Base-by-base conservation (phyloP, 1,284 basidiomycete genomes). In the Tremellales sp. region DNA sequence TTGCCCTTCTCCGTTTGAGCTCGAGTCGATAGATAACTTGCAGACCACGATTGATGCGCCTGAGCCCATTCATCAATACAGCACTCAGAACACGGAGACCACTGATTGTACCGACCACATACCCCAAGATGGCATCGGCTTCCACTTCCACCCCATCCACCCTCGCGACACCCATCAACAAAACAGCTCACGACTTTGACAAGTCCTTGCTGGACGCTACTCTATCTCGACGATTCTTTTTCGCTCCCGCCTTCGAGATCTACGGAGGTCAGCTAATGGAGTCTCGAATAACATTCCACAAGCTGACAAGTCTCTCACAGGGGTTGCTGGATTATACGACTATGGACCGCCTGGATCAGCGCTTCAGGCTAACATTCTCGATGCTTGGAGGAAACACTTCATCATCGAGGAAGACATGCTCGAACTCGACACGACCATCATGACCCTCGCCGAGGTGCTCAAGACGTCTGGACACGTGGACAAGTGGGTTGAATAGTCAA, bases 351-450 rank as follows among this genome's bases (percentile, higher is more conserved):
- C 93, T 4, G 94, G 95, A 55, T 94, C 93, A 1, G 82, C 92
- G 3, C 79, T 98, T 26, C 94, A 97, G 69, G 89, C 93, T 58
- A 98, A 98, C 79, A 91, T 99, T 74, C 85, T 97, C 66, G 78
- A 87, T 6, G 87, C 89, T 78, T 99, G 95, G 95, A 81, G 95
- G 51, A 88, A 87, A 70, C 95, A 98, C 76, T 98, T 97, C 71
- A 97, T 99, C 76, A 81, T 98, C 65, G 90, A 97, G 66, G 94
- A 99, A 70, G 84, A 91, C 76, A 99, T 98, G 95, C 84, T 95
- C 61, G 94, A 98, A 75, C 82, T 98, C 57, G 94, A 98, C 70
- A 97, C 93, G 24, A 97, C 95, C 33, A 86, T 95, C 74, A 94
- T 98, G 85, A 98, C 94, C 0, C 85, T 93, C 24, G 81, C 87